phyloP scores from a whole-genome alignment of 2,329 filamentous ascomycete genomes.

The Verticillium klebahnii region DNA sequence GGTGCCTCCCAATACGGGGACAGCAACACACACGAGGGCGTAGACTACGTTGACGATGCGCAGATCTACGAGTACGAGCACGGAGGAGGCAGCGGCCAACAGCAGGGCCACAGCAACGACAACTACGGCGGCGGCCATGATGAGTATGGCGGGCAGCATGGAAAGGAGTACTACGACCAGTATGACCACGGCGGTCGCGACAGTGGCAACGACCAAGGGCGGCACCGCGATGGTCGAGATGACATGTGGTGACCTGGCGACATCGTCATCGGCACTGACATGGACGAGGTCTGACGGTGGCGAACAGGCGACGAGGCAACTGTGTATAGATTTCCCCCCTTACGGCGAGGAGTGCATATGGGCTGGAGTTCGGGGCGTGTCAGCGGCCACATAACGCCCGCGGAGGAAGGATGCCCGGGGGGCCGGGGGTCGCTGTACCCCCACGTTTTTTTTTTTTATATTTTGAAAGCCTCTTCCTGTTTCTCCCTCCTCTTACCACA shows the following conservation, averaged over 20 bases:
- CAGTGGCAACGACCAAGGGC: conserved; percentile 22
- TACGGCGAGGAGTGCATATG: background rate
- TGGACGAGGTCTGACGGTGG: background rate
- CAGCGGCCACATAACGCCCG: background rate
- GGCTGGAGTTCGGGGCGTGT: background rate
- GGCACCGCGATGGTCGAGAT: conserved; percentile 28
- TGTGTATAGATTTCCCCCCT: background rate
- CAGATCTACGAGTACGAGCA: conserved; percentile 51
- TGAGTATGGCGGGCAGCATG: conserved; percentile 28
- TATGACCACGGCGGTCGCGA: conserved; percentile 15
- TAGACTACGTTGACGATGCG: conserved; percentile 47
- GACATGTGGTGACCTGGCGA: conserved; percentile 37
- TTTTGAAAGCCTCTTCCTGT: background rate
- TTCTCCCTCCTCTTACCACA: background rate
- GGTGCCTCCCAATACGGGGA: conserved; percentile 43
- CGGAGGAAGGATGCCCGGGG: background rate
- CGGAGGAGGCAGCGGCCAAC: conserved; percentile 29
- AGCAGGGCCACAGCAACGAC: conserved; percentile 31
- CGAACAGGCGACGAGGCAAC: background rate
- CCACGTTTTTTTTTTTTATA: background rate
- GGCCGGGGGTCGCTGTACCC: background rate
- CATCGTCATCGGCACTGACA: background rate
- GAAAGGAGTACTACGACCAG: conserved; percentile 35
- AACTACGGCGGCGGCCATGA: conserved; percentile 31
- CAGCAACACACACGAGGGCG: conserved; percentile 33